Evolutionary conservation across 73 alveolate species (phyloP), one percentile per base, ranked within the genome.

Genomic region (Paramecium sonneborni): DNA sequence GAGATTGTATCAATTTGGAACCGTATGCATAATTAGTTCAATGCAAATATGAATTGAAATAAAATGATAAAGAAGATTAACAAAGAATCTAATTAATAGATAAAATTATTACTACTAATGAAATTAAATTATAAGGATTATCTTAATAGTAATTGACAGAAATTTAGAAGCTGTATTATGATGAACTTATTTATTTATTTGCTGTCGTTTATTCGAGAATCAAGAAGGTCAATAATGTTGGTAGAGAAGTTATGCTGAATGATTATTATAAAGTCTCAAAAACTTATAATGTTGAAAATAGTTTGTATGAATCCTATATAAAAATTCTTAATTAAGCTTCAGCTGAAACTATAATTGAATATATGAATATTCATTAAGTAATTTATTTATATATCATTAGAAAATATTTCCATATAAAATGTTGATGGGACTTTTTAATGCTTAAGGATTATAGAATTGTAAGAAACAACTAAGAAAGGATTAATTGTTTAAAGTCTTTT

Each of bases 1-100:
- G 84, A 8, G 55, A 44, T 30, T 9, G 76, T 43, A 34, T 39
- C 9, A 79, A 30, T 30, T 62, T 26, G 2, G 90, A 79, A 23
- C 55, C 30, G 3, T 30, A 20, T 7, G 32, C 44, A 20, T 28
- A 38, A 23, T 79, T 79, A 39, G 62, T 44, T 10, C 6, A 20
- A 30, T 32, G 44, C 18, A 79, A 79, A 79, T 79, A 79, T 79
- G 90, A 79, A 10, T 37, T 79, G 30, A 79, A 79, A 34, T n/a
- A 38, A 9, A 41, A 21, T 43, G 90, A 79, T 26, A 79, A 79
- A 28, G 90, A 79, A 6, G 90, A 79, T 44, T 15, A 24, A 12
- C 14, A 30, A 21, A 39, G 90, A 79, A 18, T 24, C 15, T 7
- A 20, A 26, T 23, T 46, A 30, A 79, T 79, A n/a, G 90, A 79